These are phyloP conservation scores for Coemansia sp. DNA, from an alignment of 371 early-diverging fungal species.

Conservation along the genomic window DNA sequence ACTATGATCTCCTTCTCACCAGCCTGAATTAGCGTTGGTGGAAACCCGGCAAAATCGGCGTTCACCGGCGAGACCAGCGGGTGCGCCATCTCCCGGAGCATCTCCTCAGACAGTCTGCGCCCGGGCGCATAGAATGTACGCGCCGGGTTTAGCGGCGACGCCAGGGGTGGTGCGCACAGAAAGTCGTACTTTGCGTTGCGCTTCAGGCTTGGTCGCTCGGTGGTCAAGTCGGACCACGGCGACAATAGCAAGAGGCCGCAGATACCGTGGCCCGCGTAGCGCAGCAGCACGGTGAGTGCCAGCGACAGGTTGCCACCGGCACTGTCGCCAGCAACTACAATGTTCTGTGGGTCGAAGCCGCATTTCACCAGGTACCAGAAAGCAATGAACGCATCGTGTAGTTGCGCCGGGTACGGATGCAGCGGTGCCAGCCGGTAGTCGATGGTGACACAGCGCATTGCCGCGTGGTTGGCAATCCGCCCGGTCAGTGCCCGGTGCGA, in stretches of 20 bases:
- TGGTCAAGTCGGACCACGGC: slow-evolving; percentile 57
- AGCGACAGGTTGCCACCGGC: slow-evolving; percentile 67
- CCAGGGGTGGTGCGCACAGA: slow-evolving; percentile 13
- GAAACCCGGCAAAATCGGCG: slow-evolving; percentile 55
- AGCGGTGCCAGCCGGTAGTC: slow-evolving; percentile 82
- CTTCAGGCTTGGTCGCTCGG: slow-evolving; percentile 18
- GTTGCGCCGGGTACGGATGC: slow-evolving; percentile 76
- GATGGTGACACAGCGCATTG: slow-evolving; percentile 52
- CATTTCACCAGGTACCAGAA: slow-evolving; percentile 70
- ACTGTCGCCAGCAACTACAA: slow-evolving; percentile 82
- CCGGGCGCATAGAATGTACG: slow-evolving; percentile 46
- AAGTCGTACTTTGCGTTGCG: slow-evolving; percentile 32
- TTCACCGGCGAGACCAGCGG: slow-evolving; percentile 51
- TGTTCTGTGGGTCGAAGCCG: slow-evolving; percentile 60
- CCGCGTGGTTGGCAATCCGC: slow-evolving; percentile 43
- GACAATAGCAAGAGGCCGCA: slow-evolving; percentile 55
- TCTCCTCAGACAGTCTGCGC: slow-evolving; percentile 10
- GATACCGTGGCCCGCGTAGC: slow-evolving; percentile 44
- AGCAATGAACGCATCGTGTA: slow-evolving; percentile 76
- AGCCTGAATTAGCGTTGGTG: slow-evolving; percentile 54
- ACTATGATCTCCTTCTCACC: slow-evolving; percentile 52
- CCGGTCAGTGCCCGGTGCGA: slow-evolving; percentile 55
- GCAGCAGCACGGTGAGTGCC: slow-evolving; percentile 30
- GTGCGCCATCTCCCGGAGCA: slow-evolving; percentile 29
- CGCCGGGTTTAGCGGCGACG: slow-evolving; percentile 24